Evolutionary conservation across 2,329 filamentous ascomycete species (phyloP), one percentile per base, ranked within the genome.

Genomic region (Pezicula radicicola): DNA sequence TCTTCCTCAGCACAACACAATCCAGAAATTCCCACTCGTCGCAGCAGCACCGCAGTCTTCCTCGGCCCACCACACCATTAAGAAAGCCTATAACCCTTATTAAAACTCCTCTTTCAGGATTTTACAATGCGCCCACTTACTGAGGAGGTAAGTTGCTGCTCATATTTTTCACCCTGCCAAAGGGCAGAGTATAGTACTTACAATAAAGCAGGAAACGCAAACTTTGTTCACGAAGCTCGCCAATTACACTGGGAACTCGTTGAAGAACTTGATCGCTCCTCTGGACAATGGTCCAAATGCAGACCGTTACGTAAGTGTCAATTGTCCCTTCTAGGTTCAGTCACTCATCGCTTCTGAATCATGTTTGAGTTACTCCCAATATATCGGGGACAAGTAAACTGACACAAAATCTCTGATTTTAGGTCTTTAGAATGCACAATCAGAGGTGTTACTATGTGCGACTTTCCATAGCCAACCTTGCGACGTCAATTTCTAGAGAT

Each of bases 221-320:
- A 89, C 88, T 1, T 84, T 97, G 63, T 95, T 97, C 72, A 83
- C 87, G 62, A 96, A 97, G 77, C 84, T 99, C 39, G 94, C 94
- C 53, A 89, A 91, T 71, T 99, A 97, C 77, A 94, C 89, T 21
- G 91, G 92, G 60, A 83, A 82, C 63, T 92, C 89, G 16, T 81
- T 97, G 61, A 93, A 91, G 71, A 85, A 91, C 71, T 82, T 97
- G 60, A 91, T 93, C 63, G 83, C 86, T 45, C 87, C 88, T 9
- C 75, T 88, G 55, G 81, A 87, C 65, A 78, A 85, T 72, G 82
- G 80, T 40, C 78, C 80, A 63, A 81, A 85, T 55, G 78, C 80
- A 60, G 89, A 94, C 70, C 85, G 90, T 65, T 87, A 90, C 71
- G 90, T 95, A 25, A 25, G 25, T 25, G 25, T 25, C 25, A 25